These are phyloP conservation scores for Acanthamoeba sp. DNA, from an alignment of 208 protist genomes.

Conservation along the genomic window DNA sequence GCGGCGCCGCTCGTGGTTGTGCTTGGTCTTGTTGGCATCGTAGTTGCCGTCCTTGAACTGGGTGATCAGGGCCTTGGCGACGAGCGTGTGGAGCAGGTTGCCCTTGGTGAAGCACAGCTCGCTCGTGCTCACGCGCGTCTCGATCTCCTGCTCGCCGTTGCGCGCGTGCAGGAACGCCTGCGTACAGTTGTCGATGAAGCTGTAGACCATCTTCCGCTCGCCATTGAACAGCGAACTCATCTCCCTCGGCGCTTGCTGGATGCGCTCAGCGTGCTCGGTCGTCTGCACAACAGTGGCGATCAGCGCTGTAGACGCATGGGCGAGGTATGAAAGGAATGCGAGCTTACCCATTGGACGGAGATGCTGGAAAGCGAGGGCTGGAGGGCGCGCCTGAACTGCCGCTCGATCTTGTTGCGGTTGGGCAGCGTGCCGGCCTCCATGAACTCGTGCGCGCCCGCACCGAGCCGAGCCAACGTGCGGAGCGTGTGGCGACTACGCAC, in stretches of 20 bases:
- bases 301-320: not conserved
- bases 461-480: constrained; percentile 71
- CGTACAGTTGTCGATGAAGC: constrained; percentile 70
- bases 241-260: constrained; percentile 42
- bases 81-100: constrained; percentile 78
- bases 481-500: constrained; percentile 71
- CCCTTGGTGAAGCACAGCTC: constrained; percentile 80
- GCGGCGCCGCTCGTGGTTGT: constrained; percentile 52
- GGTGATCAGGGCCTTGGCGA: constrained; percentile 82
- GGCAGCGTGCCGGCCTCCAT: constrained; percentile 67
- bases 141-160: constrained; percentile 6
- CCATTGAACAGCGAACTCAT: constrained; percentile 65
- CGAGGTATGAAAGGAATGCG: not conserved
- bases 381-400: constrained; percentile 71
- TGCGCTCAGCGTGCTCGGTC: not conserved
- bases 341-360: constrained; percentile 72
- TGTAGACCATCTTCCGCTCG: constrained; percentile 67
- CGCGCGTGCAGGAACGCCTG: not conserved
- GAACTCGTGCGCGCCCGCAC: constrained; percentile 77
- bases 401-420: constrained; percentile 72
- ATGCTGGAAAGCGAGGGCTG: constrained; percentile 79
- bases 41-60: constrained; percentile 84
- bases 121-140: constrained; percentile 67
- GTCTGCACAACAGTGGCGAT: not conserved
- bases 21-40: constrained; percentile 3